phyloP scores from a whole-genome alignment of 306 rosid species.

The Cucurbita maxima region DNA sequence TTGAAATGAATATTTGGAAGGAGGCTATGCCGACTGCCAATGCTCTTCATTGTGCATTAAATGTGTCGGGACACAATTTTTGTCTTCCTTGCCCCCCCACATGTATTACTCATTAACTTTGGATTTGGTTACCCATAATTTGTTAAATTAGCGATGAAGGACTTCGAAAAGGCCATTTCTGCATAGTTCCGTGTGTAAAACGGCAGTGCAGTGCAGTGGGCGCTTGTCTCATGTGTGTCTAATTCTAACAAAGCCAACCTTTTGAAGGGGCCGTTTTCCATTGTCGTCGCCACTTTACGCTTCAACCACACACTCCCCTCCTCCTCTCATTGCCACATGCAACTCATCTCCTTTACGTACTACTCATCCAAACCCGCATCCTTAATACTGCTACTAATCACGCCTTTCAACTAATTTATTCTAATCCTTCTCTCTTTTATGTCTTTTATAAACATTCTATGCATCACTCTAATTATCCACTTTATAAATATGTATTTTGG shows the following conservation, averaged over 20 bases:
- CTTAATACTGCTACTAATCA: too few relatives aligned
- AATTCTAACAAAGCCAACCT: not conserved
- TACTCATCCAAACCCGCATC: too few relatives aligned
- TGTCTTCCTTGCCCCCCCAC: not conserved
- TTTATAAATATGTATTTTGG: too few relatives aligned
- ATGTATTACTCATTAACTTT: too few relatives aligned
- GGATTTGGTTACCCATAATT: too few relatives aligned
- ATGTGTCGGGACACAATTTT: not conserved
- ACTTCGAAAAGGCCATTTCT: too few relatives aligned
- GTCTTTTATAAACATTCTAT: too few relatives aligned
- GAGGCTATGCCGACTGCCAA: not conserved
- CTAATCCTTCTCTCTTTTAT: too few relatives aligned
- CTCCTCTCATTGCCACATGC: not conserved
- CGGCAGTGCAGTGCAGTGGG: not conserved
- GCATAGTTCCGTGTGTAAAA: not conserved
- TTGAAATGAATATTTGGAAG: constrained; percentile 1
- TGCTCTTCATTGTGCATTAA: not conserved
- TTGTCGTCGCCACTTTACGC: not conserved
- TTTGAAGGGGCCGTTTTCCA: not conserved
- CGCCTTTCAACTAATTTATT: too few relatives aligned
- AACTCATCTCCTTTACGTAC: not conserved
- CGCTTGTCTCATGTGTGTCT: not conserved
- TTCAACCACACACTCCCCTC: not conserved
- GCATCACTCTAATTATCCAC: too few relatives aligned
- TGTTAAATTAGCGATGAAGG: too few relatives aligned